Evolutionary conservation across 768 basidiomycete genomes (phyloP).

Genomic region (Mycena rebaudengoi): DNA sequence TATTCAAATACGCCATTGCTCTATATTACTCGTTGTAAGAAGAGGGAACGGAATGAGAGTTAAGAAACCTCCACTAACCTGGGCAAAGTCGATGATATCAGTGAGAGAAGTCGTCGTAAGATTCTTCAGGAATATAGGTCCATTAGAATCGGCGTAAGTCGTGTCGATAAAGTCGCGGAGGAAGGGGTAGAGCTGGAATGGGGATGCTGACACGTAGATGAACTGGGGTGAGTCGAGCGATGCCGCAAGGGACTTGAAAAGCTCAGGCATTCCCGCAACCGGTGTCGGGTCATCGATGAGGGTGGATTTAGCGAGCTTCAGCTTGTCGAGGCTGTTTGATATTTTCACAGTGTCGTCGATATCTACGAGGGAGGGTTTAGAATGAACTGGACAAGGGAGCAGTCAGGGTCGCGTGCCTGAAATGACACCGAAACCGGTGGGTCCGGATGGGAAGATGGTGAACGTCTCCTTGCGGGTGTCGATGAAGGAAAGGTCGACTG

Average conservation of each 20-base stretch:
- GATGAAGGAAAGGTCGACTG: conserved; percentile 24
- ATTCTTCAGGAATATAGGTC: conserved; percentile 50
- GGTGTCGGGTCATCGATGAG: conserved; percentile 49
- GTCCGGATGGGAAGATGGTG: conserved; percentile 44
- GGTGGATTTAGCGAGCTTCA: conserved; percentile 45
- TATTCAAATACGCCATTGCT: conserved; percentile 40
- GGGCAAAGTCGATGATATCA: conserved; percentile 37
- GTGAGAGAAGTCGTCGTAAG: conserved; percentile 44
- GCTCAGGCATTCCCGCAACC: conserved; percentile 55
- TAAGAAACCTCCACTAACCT: not conserved
- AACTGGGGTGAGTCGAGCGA: conserved; percentile 49
- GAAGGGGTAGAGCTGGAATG: conserved; percentile 57
- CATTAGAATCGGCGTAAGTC: conserved; percentile 43
- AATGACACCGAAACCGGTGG: conserved; percentile 52
- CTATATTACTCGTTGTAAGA: not conserved
- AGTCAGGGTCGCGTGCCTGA: conserved; percentile 49
- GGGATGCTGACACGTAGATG: conserved; percentile 53
- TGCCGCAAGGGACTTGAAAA: conserved; percentile 47
- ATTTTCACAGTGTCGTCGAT: conserved; percentile 57
- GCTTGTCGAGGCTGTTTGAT: conserved; percentile 47
- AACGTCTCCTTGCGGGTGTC: conserved; percentile 35
- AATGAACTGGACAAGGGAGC: too few relatives aligned
- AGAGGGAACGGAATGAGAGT: too few relatives aligned
- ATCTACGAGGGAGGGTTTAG: too few relatives aligned
- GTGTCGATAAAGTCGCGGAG: conserved; percentile 48